Conservation (phyloP, 495 filamentous ascomycete species). For the Aspergillus hancockii region DNA sequence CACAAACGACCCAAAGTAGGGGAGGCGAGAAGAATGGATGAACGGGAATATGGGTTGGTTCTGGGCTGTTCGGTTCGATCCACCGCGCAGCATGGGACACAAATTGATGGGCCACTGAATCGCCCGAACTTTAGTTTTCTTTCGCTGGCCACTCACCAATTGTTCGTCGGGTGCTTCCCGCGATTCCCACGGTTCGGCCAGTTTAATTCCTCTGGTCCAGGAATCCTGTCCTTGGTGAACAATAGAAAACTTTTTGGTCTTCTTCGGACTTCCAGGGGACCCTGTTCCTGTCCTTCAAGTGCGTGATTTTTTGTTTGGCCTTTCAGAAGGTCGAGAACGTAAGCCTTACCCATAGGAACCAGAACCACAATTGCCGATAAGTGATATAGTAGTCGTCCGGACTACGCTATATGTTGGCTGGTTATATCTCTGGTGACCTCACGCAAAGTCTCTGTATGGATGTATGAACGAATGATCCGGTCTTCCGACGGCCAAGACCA, state of each 20-base stretch:
- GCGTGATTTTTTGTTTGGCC: background rate
- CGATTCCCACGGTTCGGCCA: background rate
- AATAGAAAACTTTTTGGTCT: background rate
- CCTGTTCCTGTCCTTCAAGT: background rate
- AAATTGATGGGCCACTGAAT: background rate
- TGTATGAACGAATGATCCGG: background rate
- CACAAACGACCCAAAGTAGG: background rate
- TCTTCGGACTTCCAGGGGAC: background rate
- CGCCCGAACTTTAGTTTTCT: background rate
- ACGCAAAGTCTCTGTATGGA: background rate
- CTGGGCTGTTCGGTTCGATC: slow-evolving; percentile 1
- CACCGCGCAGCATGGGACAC: background rate
- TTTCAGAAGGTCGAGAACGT: background rate
- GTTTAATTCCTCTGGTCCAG: background rate
- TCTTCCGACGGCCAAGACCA: slow-evolving; percentile 10
- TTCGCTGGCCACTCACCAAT: background rate
- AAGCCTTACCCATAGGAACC: background rate
- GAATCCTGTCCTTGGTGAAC: background rate
- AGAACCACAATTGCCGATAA: background rate
- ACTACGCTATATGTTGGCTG: background rate
- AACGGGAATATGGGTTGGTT: background rate
- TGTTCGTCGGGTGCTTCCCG: slow-evolving; percentile 3
- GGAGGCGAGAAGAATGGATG: background rate
- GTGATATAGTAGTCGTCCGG: background rate
- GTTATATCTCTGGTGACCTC: slow-evolving; percentile 2